Evolutionary conservation across 306 rosid species (phyloP).

Genomic region (Lathyrus tuberosus): DNA sequence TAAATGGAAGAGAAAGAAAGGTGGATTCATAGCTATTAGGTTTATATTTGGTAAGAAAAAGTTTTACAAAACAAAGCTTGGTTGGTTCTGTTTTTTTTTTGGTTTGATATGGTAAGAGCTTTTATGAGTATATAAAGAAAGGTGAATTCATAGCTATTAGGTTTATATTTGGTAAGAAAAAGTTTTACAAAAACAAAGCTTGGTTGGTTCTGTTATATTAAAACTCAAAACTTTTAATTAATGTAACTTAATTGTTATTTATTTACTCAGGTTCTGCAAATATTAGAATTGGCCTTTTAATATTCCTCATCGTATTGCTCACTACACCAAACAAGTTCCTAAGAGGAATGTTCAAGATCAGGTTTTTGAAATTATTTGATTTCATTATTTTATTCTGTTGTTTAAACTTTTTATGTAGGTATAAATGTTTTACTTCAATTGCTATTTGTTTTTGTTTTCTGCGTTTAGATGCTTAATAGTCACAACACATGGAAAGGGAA

Average conservation of each 20-base stretch:
- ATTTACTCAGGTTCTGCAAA: slow-evolving; percentile 75
- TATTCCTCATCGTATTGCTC: slow-evolving; percentile 91
- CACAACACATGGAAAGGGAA: slow-evolving; percentile 84
- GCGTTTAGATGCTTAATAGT: slow-evolving; percentile 71
- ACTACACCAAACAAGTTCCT: slow-evolving; percentile 65
- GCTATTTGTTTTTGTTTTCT: slow-evolving; percentile 35
- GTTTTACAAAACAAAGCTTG: too few relatives aligned
- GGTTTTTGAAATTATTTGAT: slow-evolving; percentile 54
- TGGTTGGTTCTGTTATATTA: too few relatives aligned
- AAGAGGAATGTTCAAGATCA: slow-evolving; percentile 79
- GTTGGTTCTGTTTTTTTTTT: too few relatives aligned
- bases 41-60: too few relatives aligned
- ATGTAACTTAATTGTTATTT: slow-evolving; percentile 32
- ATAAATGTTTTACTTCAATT: slow-evolving; percentile 12
- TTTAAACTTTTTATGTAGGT: not conserved
- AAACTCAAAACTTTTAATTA: slow-evolving; percentile 21
- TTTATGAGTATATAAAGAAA: too few relatives aligned
- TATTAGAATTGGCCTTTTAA: slow-evolving; percentile 75
- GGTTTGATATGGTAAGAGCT: too few relatives aligned
- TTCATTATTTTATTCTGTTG: not conserved
- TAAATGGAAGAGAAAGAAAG: too few relatives aligned
- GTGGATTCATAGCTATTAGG: too few relatives aligned
- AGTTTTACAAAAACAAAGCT: too few relatives aligned
- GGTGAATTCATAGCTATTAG: too few relatives aligned
- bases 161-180: too few relatives aligned